Evolutionary conservation across 2,329 filamentous ascomycete genomes (phyloP), one percentile per base, ranked within the genome.

Genomic region (Alternaria atra): DNA sequence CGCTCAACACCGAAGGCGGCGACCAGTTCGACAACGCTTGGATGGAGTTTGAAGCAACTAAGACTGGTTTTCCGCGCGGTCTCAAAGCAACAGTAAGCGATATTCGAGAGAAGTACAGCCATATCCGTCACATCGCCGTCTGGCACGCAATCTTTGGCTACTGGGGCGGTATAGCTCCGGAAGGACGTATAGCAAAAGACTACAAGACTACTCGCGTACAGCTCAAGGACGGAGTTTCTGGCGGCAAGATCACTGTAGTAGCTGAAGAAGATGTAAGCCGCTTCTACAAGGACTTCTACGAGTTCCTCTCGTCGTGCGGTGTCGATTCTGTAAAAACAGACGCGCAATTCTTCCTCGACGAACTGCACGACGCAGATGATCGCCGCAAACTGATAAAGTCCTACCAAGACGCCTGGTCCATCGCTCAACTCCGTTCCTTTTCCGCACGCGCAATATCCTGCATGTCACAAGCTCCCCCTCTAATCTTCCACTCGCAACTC

Each of bases 261-360:
- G 89, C 89, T 6, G 86, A 89, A 37, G 87, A 91, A 44, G 93
- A 97, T 67, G 87, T 94, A 1, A 80, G 82, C 10, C 85, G 84
- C 30, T 91, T 97, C 74, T 99, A 97, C 77, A 84, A 93, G 58
- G 94, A 98, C 76, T 98, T 98, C 76, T 99, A 98, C 76, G 79
- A 81, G 2, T 98, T 97, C 72, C 85, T 99, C 1, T 84, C 84
- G 0, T 84, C 85, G 3, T 86, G 86, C 35, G 94, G 93, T 0
- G 83, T 99, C 32, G 91, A 97, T 75, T 90, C 89, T 0, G 94
- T 97, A 68, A 99, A 99, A 78, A 94, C 94, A 0, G 95, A 99
- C 75, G 93, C 89, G 0, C 94, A 99, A 73, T 97, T 94, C 80
- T 92, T 93, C 81, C 82, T 97, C 17, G 94, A 98, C 74, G 86